Evolutionary conservation across 1,284 basidiomycete genomes (phyloP), one percentile per base, ranked within the genome.

Genomic region (Coniferiporia weirii): DNA sequence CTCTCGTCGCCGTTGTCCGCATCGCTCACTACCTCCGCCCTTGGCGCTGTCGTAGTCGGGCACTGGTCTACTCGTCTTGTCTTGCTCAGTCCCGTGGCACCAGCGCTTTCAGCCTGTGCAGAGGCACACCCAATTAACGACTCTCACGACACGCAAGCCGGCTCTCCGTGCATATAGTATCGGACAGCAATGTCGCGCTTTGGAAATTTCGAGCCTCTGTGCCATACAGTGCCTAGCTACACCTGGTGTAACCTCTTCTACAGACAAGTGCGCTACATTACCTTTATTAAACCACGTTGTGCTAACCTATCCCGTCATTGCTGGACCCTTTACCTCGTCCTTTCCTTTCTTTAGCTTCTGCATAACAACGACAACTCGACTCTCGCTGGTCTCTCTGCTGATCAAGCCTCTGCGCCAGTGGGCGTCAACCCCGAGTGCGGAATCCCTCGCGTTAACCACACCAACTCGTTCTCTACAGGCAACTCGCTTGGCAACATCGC

Each of bases 201-300:
- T 66, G 84, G 84, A 59, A 82, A 85, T 64, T 85, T 86, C 68
- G 67, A 70, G 65, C 71, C 79, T 15, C 76, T 87, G 19, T 87
- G 84, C 70, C 72, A 74, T 22, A 69, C 77, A 32, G 76, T 77
- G 9, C 85, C 85, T 1, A 85, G 83, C 27, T 87, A 87, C 65
- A 75, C 84, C 0, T 85, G 84, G 84, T 87, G 84, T 68, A 87
- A 87, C 66, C 81, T 87, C 64, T 87, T 87, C 71, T 85, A 83
- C 67, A 77, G 76, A 62, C 85, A 87, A 75, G 83, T 79, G 9
- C 34, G 66, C 62, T 19, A 20, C 15, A 51, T 22, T 12, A 40
- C 56, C 51, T 19, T 40, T 15, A 45, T 43, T 45, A 43, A 40
- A 36, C 22, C 60, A 38, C 19, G 12, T 36, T 9, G 43, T 35